Percentiles rank a stretch among this genome's conserved stretches.
Evolutionary conservation across 305 asterid species (phyloP).

Genomic region (Rubia balearica): DNA sequence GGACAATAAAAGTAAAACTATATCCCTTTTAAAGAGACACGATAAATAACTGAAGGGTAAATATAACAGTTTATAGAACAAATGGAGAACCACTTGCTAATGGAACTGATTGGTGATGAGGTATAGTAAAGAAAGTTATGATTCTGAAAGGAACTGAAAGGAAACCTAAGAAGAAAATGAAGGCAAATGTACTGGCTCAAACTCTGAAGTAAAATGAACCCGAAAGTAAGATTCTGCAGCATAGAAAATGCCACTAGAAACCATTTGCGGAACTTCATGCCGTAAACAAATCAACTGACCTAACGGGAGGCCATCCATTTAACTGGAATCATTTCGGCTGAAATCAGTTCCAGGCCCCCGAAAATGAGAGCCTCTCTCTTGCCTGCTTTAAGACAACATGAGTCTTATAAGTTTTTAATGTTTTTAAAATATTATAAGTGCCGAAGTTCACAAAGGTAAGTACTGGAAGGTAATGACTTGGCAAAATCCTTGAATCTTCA

Average conservation of each 20-base stretch:
- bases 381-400: slow-evolving; percentile 90
- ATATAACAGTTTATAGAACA: not conserved
- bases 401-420: slow-evolving; percentile 57
- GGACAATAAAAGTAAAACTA: not conserved
- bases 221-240: slow-evolving; percentile 50
- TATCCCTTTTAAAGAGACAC: not conserved
- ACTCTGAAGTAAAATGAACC: slow-evolving; percentile 32
- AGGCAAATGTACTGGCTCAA: slow-evolving; percentile 30
- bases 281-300: slow-evolving; percentile 82
- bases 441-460: slow-evolving; percentile 49
- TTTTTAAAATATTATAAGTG: slow-evolving; percentile 40
- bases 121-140: slow-evolving; percentile 21
- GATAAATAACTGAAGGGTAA: not conserved
- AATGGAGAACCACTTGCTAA: slow-evolving; percentile 4
- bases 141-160: slow-evolving; percentile 28
- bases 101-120: slow-evolving; percentile 8
- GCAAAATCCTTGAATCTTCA: slow-evolving; percentile 43
- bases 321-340: slow-evolving; percentile 85
- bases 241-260: slow-evolving; percentile 56
- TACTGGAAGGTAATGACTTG: slow-evolving; percentile 49
- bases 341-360: slow-evolving; percentile 92
- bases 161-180: slow-evolving; percentile 25
- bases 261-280: slow-evolving; percentile 39
- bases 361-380: slow-evolving; percentile 84
- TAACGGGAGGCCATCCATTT: slow-evolving; percentile 72